Percentiles rank a stretch among this genome's conserved stretches.
These are phyloP conservation scores for Lodderomyces margitis DNA, from an alignment of 1,139 yeast species.

Conservation along the genomic window DNA sequence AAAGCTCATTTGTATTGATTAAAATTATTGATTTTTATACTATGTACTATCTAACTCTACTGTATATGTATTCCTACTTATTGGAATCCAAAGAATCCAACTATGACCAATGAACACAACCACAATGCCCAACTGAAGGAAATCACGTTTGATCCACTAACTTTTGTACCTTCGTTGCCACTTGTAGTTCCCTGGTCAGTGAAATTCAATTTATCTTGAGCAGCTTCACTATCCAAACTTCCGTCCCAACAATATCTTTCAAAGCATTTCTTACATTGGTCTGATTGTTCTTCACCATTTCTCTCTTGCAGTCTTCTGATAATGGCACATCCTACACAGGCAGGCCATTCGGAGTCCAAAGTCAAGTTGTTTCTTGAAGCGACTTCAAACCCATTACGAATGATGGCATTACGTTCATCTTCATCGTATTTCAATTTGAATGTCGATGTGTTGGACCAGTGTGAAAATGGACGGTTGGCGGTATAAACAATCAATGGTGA, in stretches of 20 bases:
- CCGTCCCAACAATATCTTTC: constrained; percentile 84
- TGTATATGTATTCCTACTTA: background rate
- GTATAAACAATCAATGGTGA: constrained; percentile 81
- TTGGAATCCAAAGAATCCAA: constrained; percentile 5
- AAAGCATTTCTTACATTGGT: constrained; percentile 74
- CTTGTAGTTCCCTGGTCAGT: constrained; percentile 47
- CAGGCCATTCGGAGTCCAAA: constrained; percentile 67
- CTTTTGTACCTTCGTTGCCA: constrained; percentile 21
- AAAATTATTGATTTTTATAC: no score
- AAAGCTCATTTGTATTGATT: no score
- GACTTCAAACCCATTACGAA: constrained; percentile 78
- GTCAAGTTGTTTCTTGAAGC: constrained; percentile 74
- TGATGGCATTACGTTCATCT: constrained; percentile 57
- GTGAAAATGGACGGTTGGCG: constrained; percentile 74
- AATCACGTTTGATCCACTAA: constrained; percentile 4
- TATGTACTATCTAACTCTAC: background rate
- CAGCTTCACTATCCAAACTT: constrained; percentile 13
- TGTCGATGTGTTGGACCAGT: constrained; percentile 69
- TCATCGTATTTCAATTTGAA: constrained; percentile 62
- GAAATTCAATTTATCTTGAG: constrained; percentile 33
- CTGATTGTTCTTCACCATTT: constrained; percentile 57
- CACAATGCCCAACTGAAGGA: constrained; percentile 16
- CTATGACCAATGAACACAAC: constrained; percentile 9
- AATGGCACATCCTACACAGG: constrained; percentile 88
- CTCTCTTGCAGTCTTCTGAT: constrained; percentile 81